Evolutionary conservation across 73 alveolate species (phyloP).

Genomic region (Paramecium biaurelia): DNA sequence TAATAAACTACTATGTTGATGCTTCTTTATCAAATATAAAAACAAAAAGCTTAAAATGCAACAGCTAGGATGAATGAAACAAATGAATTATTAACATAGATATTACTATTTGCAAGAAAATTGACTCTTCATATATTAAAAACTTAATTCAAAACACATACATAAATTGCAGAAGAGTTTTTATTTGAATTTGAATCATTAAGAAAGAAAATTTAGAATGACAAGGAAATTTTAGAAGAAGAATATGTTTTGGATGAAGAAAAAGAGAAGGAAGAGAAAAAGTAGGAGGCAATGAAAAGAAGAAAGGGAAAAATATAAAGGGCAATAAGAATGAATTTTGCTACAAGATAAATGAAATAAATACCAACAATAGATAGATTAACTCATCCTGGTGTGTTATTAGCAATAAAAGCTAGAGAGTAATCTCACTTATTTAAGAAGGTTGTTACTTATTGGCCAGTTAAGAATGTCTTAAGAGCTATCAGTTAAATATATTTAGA

Average conservation of each 20-base stretch:
- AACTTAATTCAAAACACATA: conserved; percentile 56
- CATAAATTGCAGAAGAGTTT: conserved; percentile 47
- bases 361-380: neutral
- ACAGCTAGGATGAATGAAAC: conserved; percentile 45
- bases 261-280: conserved; percentile 58
- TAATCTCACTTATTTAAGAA: conserved; percentile 30
- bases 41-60: conserved; percentile 13
- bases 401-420: conserved; percentile 30
- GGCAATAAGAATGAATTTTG: conserved; percentile 21
- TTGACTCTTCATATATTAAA: conserved; percentile 37
- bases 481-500: neutral
- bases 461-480: conserved; percentile 16
- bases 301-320: conserved; percentile 36
- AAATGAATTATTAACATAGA: neutral
- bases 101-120: conserved; percentile 25
- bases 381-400: conserved; percentile 38
- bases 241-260: conserved; percentile 49
- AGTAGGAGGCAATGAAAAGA: neutral
- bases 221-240: conserved; percentile 25
- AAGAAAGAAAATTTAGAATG: conserved; percentile 50
- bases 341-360: neutral
- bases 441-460: conserved; percentile 56
- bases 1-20: conserved; percentile 37
- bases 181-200: conserved; percentile 36
- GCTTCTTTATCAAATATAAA: conserved; percentile 43